These are phyloP conservation scores for Akanthomyces dipterigenus DNA, from an alignment of 2,329 filamentous ascomycete genomes.

Conservation along the genomic window DNA sequence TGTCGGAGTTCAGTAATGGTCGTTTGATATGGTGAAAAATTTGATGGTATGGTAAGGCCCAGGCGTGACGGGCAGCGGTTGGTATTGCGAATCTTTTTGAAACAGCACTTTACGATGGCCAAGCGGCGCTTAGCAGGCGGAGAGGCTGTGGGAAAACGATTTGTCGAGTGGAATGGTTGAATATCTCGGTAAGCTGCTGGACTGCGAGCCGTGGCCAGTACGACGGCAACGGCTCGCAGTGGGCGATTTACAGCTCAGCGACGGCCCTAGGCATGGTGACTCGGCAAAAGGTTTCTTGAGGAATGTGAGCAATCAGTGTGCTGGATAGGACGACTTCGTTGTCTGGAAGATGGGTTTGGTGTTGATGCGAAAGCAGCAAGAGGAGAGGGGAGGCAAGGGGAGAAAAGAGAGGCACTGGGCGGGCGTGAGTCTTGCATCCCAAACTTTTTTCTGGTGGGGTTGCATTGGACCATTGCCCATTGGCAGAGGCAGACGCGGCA, in stretches of 20 bases:
- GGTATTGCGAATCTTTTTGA: not conserved
- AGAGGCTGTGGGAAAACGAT: constrained; percentile 49
- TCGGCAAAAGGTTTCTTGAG: constrained; percentile 60
- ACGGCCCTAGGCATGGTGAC: constrained; percentile 65
- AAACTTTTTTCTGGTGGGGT: constrained; percentile 10
- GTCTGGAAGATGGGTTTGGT: constrained; percentile 9
- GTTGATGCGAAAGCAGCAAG: constrained; percentile 13
- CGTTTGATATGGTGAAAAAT: not conserved
- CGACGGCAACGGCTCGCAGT: constrained; percentile 58
- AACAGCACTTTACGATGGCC: not conserved
- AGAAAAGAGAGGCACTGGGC: constrained; percentile 2
- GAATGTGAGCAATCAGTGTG: not conserved
- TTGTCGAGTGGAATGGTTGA: constrained; percentile 55
- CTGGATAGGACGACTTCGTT: constrained; percentile 12
- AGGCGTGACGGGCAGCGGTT: constrained; percentile 5
- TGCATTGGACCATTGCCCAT: not conserved
- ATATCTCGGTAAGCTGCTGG: constrained; percentile 77
- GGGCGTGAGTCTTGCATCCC: constrained; percentile 1
- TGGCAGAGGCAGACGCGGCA: too few species aligned
- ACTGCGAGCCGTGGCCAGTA: constrained; percentile 59
- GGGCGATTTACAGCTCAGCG: constrained; percentile 86
- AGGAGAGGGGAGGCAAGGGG: constrained; percentile 7
- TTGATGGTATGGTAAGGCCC: not conserved
- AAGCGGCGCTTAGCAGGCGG: constrained; percentile 19
- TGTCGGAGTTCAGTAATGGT: not conserved